Evolutionary conservation across 306 rosid genomes (phyloP), one percentile per base, ranked within the genome.

Genomic region (Cucurbita moschata): DNA sequence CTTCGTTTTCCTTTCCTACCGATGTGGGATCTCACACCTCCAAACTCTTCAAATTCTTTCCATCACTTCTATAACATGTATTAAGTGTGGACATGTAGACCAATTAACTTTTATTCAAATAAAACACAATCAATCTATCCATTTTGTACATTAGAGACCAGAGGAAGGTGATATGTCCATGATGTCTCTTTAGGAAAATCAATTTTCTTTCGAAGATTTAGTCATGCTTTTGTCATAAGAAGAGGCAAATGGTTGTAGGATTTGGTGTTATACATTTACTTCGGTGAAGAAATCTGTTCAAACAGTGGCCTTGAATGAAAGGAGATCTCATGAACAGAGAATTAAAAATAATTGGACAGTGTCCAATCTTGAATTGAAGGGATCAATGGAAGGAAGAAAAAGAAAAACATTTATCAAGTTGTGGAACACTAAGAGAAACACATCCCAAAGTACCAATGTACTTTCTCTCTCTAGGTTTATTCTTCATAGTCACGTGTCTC

Each of bases 401-500:
- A 16, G 21, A 9, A 50, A 67, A 67, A 67, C 72, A 67, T 69
- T 69, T 69, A 15, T 72, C 50, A 54, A 72, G 55, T 38, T 40
- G 76, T 39, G 51, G 64, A 56, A 38, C 62, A 39, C 52, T 72
- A 19, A 39, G 5, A 43, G 4, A 54, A 72, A 72, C 65, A 54
- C 52, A 55, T 53, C 43, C 51, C 51, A 72, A 37, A 72, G 64
- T 72, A 53, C 64, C 65, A 54, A 72, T 64, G 62, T 75, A 75
- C 82, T 81, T 77, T 72, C 80, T 76, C 79, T 71, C 35, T 21
- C 67, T 72, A 70, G 77, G 74, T 58, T 75, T 61, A 79, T 80
- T 80, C 88, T 82, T 85, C 82, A 74, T 79, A 69, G 72, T 82
- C 79, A 85, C 86, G 88, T 77, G 83, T 85, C 38, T 62, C 12